These are phyloP conservation scores for Oidiodendron maius DNA, from an alignment of 495 filamentous ascomycete species.

Conservation along the genomic window DNA sequence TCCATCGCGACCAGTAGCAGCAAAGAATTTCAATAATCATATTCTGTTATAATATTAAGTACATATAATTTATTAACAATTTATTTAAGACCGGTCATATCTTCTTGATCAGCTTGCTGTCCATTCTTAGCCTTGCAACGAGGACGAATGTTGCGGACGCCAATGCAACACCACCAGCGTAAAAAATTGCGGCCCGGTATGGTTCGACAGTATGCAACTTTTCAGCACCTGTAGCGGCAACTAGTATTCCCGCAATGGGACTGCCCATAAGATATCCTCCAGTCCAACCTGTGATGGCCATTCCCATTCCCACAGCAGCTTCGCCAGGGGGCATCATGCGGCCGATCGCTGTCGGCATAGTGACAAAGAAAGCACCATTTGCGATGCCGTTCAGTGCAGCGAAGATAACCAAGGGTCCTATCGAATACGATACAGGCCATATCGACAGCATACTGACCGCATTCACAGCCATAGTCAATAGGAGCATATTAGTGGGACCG, in stretches of 20 bases:
- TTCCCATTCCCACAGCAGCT: slow-evolving; percentile 52
- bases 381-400: slow-evolving; percentile 61
- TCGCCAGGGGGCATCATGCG: slow-evolving; percentile 49
- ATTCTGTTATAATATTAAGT: too few relatives aligned
- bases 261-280: slow-evolving; percentile 53
- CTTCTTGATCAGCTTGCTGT: slow-evolving; percentile 24
- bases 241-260: slow-evolving; percentile 53
- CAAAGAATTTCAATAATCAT: too few relatives aligned
- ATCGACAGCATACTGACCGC: slow-evolving; percentile 54
- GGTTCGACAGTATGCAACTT: slow-evolving; percentile 36
- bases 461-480: slow-evolving; percentile 35
- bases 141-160: slow-evolving; percentile 25
- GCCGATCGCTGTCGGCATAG: slow-evolving; percentile 56
- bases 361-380: slow-evolving; percentile 67
- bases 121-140: slow-evolving; percentile 22
- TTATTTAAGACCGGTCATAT: slow-evolving; percentile 16
- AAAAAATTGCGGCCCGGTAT: slow-evolving; percentile 54
- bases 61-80: too few relatives aligned
- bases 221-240: slow-evolving; percentile 46
- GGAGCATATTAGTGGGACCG: slow-evolving; percentile 58
- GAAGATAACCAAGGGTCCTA: slow-evolving; percentile 63
- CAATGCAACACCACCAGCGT: slow-evolving; percentile 39
- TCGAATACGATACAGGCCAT: slow-evolving; percentile 56
- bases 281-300: slow-evolving; percentile 55
- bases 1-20: too few relatives aligned